Conservation (phyloP, 257 asterid species). For the Nyctanthes arbortristis region DNA sequence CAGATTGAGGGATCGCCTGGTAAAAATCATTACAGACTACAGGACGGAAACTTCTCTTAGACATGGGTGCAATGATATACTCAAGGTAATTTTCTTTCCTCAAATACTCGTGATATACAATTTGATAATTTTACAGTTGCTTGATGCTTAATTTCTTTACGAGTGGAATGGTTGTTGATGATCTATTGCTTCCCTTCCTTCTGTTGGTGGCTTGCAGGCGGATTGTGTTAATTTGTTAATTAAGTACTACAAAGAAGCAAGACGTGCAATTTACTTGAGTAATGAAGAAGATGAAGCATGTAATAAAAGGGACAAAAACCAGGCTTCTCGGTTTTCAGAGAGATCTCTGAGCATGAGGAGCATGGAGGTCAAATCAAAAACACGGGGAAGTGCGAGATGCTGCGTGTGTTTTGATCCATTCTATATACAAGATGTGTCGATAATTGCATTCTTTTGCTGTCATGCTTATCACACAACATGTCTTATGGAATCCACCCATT, state of each 20-base stretch:
- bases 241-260: constrained; percentile 92
- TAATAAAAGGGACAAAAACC: constrained; percentile 44
- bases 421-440: constrained; percentile 61
- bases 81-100: constrained; percentile 57
- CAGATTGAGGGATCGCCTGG: constrained; percentile 95
- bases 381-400: constrained; percentile 80
- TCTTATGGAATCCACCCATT: constrained; percentile 69
- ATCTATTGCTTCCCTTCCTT: too few species aligned
- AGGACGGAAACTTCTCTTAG: constrained; percentile 96
- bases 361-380: constrained; percentile 74
- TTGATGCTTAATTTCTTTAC: not conserved
- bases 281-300: constrained; percentile 72
- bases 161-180: too few species aligned
- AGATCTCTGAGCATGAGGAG: constrained; percentile 55
- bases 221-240: constrained; percentile 86
- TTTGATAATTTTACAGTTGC: not conserved
- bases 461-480: constrained; percentile 91
- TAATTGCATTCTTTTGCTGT: constrained; percentile 85
- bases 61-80: constrained; percentile 91
- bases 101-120: not conserved
- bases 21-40: constrained; percentile 93
- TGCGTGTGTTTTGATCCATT: constrained; percentile 97
- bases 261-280: constrained; percentile 72
- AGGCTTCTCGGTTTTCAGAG: constrained; percentile 34
- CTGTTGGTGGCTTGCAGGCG: constrained; percentile 75